Percentiles rank a stretch among this genome's conserved stretches.
Evolutionary conservation across 179 eudicot species (phyloP).

Genomic region (Silene noctiflora): DNA sequence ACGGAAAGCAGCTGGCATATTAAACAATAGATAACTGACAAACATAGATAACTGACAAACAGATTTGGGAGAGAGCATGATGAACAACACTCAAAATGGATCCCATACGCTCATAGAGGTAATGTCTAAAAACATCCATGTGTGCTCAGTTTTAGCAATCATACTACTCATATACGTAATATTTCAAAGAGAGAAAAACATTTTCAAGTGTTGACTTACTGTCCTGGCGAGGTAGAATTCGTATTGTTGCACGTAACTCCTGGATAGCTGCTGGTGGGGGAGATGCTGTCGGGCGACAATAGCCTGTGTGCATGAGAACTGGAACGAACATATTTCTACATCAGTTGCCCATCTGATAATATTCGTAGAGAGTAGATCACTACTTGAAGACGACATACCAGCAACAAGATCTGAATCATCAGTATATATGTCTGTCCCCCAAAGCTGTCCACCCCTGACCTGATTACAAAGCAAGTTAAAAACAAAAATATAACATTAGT

Average conservation of each 20-base stretch:
- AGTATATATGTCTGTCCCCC: slow-evolving; percentile 99
- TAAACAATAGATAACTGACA: not conserved
- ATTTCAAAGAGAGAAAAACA: not conserved
- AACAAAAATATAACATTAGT: not conserved
- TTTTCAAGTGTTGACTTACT: slow-evolving; percentile 51
- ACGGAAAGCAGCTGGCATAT: not conserved
- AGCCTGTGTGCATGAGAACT: slow-evolving; percentile 99
- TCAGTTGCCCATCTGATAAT: slow-evolving; percentile 7
- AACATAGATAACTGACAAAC: not conserved
- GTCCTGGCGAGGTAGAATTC: slow-evolving; percentile 90
- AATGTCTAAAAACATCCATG: not conserved
- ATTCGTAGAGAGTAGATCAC: not conserved
- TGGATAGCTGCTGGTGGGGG: slow-evolving; percentile 85
- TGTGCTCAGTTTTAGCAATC: not conserved
- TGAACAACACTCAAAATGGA: not conserved
- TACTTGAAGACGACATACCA: slow-evolving; percentile 42
- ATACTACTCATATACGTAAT: too few species aligned
- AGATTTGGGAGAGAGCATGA: not conserved
- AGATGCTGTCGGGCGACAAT: slow-evolving; percentile 87
- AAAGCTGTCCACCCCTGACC: slow-evolving; percentile 98
- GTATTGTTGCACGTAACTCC: slow-evolving; percentile 80
- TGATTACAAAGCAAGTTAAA: slow-evolving; percentile 37
- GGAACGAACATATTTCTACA: slow-evolving; percentile 21
- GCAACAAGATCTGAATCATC: slow-evolving; percentile 98
- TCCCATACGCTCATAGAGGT: not conserved